Percentiles rank a stretch among this genome's conserved stretches.
Evolutionary conservation across 805 yeast species (phyloP).

Genomic region (Torulaspora indica): DNA sequence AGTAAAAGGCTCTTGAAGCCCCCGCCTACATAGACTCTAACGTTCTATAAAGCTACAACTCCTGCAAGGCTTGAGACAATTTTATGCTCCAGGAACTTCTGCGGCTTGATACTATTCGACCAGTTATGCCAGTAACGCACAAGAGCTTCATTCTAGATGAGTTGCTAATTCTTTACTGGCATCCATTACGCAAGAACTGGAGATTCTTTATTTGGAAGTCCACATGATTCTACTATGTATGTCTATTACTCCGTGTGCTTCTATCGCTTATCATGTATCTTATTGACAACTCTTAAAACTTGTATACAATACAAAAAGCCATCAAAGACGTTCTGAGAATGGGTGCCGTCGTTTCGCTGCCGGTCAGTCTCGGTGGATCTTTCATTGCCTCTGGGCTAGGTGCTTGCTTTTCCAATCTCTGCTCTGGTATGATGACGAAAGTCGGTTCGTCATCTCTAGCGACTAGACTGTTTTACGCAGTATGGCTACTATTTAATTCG

Average conservation of each 20-base stretch:
- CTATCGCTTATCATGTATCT: background rate
- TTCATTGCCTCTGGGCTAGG: slow-evolving; percentile 74
- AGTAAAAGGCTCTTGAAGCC: background rate
- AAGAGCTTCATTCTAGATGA: background rate
- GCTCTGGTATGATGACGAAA: slow-evolving; percentile 48
- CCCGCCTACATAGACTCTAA: background rate
- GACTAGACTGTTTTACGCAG: slow-evolving; percentile 83
- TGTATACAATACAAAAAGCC: background rate
- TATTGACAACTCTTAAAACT: background rate
- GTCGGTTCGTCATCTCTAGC: slow-evolving; percentile 68
- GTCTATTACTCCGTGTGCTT: background rate
- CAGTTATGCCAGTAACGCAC: background rate
- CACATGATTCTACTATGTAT: too few relatives aligned
- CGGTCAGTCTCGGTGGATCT: slow-evolving; percentile 56
- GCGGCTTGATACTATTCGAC: too few relatives aligned
- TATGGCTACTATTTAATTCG: slow-evolving; percentile 70
- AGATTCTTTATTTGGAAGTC: too few relatives aligned
- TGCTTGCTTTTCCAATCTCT: slow-evolving; percentile 69
- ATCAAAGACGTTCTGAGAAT: slow-evolving; percentile 30
- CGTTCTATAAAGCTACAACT: background rate
- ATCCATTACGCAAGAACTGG: too few relatives aligned
- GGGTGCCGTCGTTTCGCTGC: slow-evolving; percentile 72
- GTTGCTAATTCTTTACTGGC: too few relatives aligned
- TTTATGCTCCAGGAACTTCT: background rate
- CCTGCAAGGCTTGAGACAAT: too few relatives aligned